Percentiles rank a stretch among this genome's conserved stretches.
Evolutionary conservation across 2,329 filamentous ascomycete genomes (phyloP).

Genomic region (Zelopaecilomyces penicillatus): DNA sequence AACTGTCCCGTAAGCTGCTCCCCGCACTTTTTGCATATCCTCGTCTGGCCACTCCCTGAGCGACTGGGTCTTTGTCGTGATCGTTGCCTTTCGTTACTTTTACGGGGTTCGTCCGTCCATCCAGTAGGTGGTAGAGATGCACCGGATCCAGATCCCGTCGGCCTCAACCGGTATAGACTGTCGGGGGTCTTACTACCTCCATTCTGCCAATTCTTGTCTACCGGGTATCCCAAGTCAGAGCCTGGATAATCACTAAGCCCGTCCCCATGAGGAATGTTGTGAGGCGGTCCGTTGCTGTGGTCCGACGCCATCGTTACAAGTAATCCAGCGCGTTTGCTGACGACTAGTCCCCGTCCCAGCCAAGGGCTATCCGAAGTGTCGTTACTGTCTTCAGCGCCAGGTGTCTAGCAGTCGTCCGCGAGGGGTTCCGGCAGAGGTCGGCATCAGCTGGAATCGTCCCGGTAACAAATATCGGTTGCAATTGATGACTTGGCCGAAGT

Average conservation of each 20-base stretch:
- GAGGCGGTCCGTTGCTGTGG: constrained; percentile 34
- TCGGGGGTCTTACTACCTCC: constrained; percentile 29
- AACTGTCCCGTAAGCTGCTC: constrained; percentile 89
- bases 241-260: constrained; percentile 17
- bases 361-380: constrained; percentile 15
- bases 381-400: constrained; percentile 22
- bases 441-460: constrained; percentile 25
- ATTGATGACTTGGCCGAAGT: constrained; percentile 16
- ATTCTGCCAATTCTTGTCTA: constrained; percentile 30
- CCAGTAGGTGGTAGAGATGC: constrained; percentile 21
- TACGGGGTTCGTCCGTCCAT: constrained; percentile 38
- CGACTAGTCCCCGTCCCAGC: constrained; percentile 14
- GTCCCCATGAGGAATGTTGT: constrained; percentile 28
- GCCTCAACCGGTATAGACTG: constrained; percentile 24
- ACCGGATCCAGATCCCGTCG: constrained; percentile 26
- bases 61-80: constrained; percentile 46
- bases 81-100: constrained; percentile 49
- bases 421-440: constrained; percentile 24
- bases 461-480: constrained; percentile 15
- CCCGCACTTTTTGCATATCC: constrained; percentile 78
- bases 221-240: constrained; percentile 22
- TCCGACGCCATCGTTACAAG: constrained; percentile 36
- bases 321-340: constrained; percentile 14
- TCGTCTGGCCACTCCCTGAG: constrained; percentile 50
- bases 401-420: constrained; percentile 23